Base-by-base conservation (phyloP, 2,329 filamentous ascomycete genomes). In the Aspergillus costaricaensis region DNA sequence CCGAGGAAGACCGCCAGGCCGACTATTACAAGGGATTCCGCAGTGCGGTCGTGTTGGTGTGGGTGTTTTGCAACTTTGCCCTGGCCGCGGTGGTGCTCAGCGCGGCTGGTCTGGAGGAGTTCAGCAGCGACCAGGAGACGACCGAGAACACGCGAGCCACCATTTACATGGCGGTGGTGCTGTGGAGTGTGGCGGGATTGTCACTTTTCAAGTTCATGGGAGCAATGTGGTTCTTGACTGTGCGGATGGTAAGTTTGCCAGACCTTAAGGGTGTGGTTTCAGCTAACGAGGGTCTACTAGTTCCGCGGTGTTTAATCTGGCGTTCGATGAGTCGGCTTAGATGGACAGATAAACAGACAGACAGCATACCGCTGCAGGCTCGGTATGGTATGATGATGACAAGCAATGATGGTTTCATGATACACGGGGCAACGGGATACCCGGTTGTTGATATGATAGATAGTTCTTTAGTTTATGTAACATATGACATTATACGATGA, bases 11-110 rank as follows among this genome's bases (percentile, higher is more conserved):
- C 74, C 91, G 90, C 72, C 94, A 99, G 76, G 92, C 97, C 81
- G 95, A 99, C 76, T 99, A 98, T 79, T 99, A 99, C 84, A 92
- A 93, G 70, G 95, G 93, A 66, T 96, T 99, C 75, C 87, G 95
- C 64, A 96, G 91, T 19, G 87, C 91, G 27, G 93, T 97, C 67
- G 95, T 99, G 30, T 81, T 98, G 54, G 87, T 90, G 66, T 99
- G 95, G 95, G 96, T 99, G 84, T 91, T 98, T 70, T 92, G 88
- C 72, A 99, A 99, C 77, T 91, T 99, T 75, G 92, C 87, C 0
- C 86, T 99, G 5, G 88, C 87, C 0, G 94, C 94, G 0, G 83
- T 96, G 2, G 94, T 99, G 7, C 81, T 99, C 66, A 93, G 90
- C 72, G 88, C 91, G 1, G 94, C 90, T 23, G 94, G 95, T 2